Percentiles rank a stretch among this genome's conserved stretches.
phyloP scores from a whole-genome alignment of 306 rosid genomes.

The Vachellia collinsii region DNA sequence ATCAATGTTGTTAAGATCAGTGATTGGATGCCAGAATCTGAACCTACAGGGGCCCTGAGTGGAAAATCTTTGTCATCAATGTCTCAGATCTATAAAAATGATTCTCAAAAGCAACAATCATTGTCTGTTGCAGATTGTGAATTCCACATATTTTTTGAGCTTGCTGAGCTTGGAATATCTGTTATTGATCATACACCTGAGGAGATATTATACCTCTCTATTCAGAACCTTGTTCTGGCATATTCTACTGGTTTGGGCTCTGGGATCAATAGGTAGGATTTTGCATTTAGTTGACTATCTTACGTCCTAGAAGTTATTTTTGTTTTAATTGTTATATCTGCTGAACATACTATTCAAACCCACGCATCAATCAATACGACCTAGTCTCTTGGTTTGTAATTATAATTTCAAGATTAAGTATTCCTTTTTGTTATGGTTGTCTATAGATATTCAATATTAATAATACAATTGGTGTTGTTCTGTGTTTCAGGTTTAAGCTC shows the following conservation, averaged over 20 bases:
- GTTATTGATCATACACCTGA: constrained; percentile 76
- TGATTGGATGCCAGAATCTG: constrained; percentile 95
- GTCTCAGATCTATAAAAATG: constrained; percentile 50
- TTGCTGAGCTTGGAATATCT: constrained; percentile 73
- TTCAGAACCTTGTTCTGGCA: constrained; percentile 64
- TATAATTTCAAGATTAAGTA: constrained; percentile 19
- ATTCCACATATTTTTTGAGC: constrained; percentile 61
- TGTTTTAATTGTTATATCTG: constrained; percentile 18
- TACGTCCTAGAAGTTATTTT: constrained; percentile 27
- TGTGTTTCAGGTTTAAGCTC: constrained; percentile 66
- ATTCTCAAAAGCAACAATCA: constrained; percentile 47
- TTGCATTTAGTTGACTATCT: constrained; percentile 20
- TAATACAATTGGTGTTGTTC: constrained; percentile 24
- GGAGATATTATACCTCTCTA: constrained; percentile 69
- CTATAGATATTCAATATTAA: constrained; percentile 32
- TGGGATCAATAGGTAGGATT: constrained; percentile 74
- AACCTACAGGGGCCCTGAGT: constrained; percentile 51
- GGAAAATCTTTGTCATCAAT: constrained; percentile 48
- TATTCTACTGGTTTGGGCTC: constrained; percentile 75
- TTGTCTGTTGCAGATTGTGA: constrained; percentile 49
- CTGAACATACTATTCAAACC: constrained; percentile 17
- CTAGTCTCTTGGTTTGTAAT: constrained; percentile 18
- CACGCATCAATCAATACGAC: constrained; percentile 15
- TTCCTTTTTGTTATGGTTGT: constrained; percentile 20
- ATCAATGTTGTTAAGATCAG: constrained; percentile 73